Conservation (phyloP, 148 eudicot species). For the Camellia lanceoleosa region DNA sequence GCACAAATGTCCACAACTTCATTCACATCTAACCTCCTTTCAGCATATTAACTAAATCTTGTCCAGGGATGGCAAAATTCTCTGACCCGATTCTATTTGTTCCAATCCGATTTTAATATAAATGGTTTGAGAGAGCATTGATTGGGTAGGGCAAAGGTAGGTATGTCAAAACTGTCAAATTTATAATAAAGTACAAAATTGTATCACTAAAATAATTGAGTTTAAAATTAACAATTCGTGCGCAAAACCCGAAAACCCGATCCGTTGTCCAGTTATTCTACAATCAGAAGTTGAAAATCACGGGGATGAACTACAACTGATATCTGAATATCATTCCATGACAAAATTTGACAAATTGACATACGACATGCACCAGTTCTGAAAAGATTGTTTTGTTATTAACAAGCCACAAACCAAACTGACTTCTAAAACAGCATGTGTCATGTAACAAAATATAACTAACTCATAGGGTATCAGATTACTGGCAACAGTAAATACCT, state of each 20-base stretch:
- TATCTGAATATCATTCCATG: neutral
- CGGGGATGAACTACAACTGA: neutral
- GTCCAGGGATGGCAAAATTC: no score
- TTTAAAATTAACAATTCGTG: no score
- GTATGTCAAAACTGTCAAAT: no score
- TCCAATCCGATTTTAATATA: no score
- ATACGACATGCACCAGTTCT: neutral
- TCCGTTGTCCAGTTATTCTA: neutral
- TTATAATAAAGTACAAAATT: no score
- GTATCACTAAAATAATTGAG: no score
- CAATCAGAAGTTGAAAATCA: neutral
- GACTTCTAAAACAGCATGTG: neutral
- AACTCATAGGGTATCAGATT: neutral
- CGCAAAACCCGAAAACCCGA: no score
- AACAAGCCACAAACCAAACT: neutral
- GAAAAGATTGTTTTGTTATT: neutral
- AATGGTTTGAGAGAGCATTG: no score
- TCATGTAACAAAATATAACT: neutral
- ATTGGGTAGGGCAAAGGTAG: no score
- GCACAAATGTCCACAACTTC: slow-evolving; percentile 8
- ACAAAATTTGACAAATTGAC: neutral
- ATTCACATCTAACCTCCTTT: neutral
- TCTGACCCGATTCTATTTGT: no score
- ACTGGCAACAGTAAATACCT: slow-evolving; percentile 43
- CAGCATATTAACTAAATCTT: neutral